Evolutionary conservation across 768 basidiomycete species (phyloP).

Genomic region (Daedaleopsis sinensis): DNA sequence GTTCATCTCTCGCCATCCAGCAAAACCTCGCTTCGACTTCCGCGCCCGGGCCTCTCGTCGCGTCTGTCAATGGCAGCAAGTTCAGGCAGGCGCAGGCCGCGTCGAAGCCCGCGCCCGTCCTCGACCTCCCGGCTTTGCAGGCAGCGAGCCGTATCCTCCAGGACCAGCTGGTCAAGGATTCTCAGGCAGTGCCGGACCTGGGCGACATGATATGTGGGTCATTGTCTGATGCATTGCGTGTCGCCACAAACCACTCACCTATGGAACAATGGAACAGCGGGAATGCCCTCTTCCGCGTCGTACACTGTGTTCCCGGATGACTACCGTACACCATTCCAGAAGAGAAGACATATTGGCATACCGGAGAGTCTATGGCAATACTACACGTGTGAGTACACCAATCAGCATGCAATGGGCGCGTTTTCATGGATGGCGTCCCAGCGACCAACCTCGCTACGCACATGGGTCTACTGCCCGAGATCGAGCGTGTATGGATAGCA

Average conservation of each 20-base stretch:
- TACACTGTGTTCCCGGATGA: slow-evolving; percentile 82
- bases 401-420: neutral
- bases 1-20: slow-evolving; percentile 10
- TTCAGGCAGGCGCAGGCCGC: slow-evolving; percentile 20
- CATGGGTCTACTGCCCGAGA: slow-evolving; percentile 91
- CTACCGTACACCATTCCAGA: slow-evolving; percentile 78
- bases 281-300: slow-evolving; percentile 69
- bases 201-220: slow-evolving; percentile 51
- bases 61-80: slow-evolving; percentile 19
- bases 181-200: slow-evolving; percentile 73
- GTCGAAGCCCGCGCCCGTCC: slow-evolving; percentile 31
- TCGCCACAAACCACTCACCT: neutral
- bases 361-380: slow-evolving; percentile 80
- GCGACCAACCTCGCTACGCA: slow-evolving; percentile 72
- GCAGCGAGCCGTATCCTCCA: slow-evolving; percentile 68
- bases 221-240: neutral
- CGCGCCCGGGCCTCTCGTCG: slow-evolving; percentile 8
- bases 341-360: slow-evolving; percentile 73
- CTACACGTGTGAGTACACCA: slow-evolving; percentile 59
- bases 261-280: slow-evolving; percentile 48
- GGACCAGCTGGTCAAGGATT: slow-evolving; percentile 73
- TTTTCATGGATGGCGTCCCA: slow-evolving; percentile 34
- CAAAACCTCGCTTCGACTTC: slow-evolving; percentile 19
- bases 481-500: slow-evolving; percentile 94
- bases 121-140: slow-evolving; percentile 66